Percentiles rank a stretch among this genome's conserved stretches.
phyloP scores from a whole-genome alignment of 345 rosid genomes.

The Eucalyptus curtisii region DNA sequence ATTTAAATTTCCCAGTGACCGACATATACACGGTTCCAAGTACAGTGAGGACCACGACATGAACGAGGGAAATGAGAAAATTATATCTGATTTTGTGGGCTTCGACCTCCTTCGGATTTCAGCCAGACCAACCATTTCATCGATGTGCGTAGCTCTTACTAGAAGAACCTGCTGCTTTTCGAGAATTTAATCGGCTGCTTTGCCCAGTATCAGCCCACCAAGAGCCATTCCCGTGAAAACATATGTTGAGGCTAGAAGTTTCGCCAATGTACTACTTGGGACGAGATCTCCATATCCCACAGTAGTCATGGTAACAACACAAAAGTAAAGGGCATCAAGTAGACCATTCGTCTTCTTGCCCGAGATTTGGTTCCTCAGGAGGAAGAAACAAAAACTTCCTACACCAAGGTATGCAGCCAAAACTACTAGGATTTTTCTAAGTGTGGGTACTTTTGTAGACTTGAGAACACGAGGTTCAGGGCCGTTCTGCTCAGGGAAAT shows the following conservation, averaged over 20 bases:
- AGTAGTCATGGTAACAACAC: conserved; percentile 46
- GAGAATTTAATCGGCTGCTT: conserved; percentile 38
- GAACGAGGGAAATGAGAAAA: neutral
- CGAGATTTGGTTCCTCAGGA: conserved; percentile 21
- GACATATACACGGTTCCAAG: conserved; percentile 17
- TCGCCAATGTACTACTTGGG: conserved; percentile 18
- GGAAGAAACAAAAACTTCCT: conserved; percentile 31
- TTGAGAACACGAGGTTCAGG: neutral
- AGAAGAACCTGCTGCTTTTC: conserved; percentile 37
- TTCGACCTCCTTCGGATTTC: conserved; percentile 27
- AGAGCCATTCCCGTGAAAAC: conserved; percentile 41
- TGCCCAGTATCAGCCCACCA: conserved; percentile 28
- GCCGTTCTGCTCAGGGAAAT: neutral
- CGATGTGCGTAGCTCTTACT: conserved; percentile 20
- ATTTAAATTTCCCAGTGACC: conserved; percentile 5
- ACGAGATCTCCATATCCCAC: conserved; percentile 55
- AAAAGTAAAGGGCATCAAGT: conserved; percentile 43
- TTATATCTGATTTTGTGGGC: conserved; percentile 18
- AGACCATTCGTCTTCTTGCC: conserved; percentile 24
- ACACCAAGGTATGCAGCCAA: conserved; percentile 16
- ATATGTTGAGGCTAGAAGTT: conserved; percentile 29
- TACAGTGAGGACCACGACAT: conserved; percentile 16
- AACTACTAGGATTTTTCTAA: conserved; percentile 2
- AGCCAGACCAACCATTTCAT: neutral
- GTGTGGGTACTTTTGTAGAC: neutral